Base-by-base conservation (phyloP, 805 yeast species). In the Pichia membranifaciens region DNA sequence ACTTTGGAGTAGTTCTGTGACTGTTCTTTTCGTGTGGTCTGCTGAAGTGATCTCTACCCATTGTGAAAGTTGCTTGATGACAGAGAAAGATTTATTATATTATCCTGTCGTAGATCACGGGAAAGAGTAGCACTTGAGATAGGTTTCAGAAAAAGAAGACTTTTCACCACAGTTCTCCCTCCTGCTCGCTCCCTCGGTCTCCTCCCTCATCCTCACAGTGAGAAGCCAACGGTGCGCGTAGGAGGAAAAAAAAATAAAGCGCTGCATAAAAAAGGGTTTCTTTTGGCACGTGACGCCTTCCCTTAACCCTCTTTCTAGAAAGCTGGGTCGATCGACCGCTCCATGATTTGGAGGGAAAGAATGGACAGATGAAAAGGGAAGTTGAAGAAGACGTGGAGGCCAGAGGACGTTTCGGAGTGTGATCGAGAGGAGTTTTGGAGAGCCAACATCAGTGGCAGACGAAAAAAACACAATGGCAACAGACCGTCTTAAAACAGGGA, bases 1-100 rank as follows among this genome's bases (percentile, higher is more conserved):
- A 91, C 82, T 88, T 88, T 79, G 99, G 99, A 76, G 97, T 97
- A 72, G 84, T 78, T 80, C 99, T 89, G 88, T 88, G 96, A 76
- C 95, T 84, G 64, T 84, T 77, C 78, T 89, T 87, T 71, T 79
- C 81, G 84, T 93, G 99, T 79, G 88, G 97, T 78, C 91, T 93
- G 73, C 82, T 73, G 76, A 84, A 80, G 81, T 87, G 96, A 81
- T 93, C 98, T 78, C 84, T 87, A 84, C 96, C 98, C 98, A 90
- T 90, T 69, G 66, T 75, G 59, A 49, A 29, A 47, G 49, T 5
- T 21, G 20, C 40, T 44, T 47, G 50, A 9, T 25, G 36, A 25
- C 10, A 28, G 9, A 44, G 33, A 15, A 29, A 29, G 15, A n/a
- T n/a, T n/a, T n/a, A n/a, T n/a, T n/a, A n/a, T n/a, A n/a, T n/a